Base-by-base conservation (phyloP, 768 basidiomycete genomes). In the Naganishia antarctica region DNA sequence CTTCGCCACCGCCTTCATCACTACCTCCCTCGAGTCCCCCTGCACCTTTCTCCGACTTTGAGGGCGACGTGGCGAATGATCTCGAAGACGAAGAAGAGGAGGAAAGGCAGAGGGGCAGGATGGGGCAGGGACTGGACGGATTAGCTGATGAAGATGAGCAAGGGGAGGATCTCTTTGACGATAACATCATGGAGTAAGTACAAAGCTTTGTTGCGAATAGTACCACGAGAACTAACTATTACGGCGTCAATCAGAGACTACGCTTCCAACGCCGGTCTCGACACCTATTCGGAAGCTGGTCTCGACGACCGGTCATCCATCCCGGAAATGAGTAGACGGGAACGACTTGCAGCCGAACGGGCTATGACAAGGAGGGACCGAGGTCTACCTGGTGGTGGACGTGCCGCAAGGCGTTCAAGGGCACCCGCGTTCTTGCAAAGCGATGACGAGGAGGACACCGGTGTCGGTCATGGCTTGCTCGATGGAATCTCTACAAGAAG, bases 81-180 rank as follows among this genome's bases (percentile, higher is more conserved):
- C 72, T 76, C n/a, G 75, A 74, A 18, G 73, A 71, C 25, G 69
- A 69, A 18, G 76, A 77, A 63, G 41, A 68, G 61, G 60, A 69
- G 67, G 76, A 71, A 4, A 67, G 73, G 40, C 58, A 70, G n/a
- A 64, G 70, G 41, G 81, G 76, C 25, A 66, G 49, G 62, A 61
- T n/a, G 66, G 50, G 34, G 31, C 61, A 48, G 48, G 57, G 60
- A 70, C 79, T 84, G 15, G 86, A 85, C 58, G 87, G 83, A 16
- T 73, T 70, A 26, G 80, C 81, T 29, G 89, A 85, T 5, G 79
- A 78, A n/a, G 89, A 87, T 12, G 91, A 83, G n/a, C 88, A 89
- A 25, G 90, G 89, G 40, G 94, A 97, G 76, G 94, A 98, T 79
- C 84, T 99, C 45, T 97, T 93, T 76, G 89, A 82, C 34, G 85